phyloP scores from a whole-genome alignment of 2,329 filamentous ascomycete species.

The Aureobasidium namibiae region DNA sequence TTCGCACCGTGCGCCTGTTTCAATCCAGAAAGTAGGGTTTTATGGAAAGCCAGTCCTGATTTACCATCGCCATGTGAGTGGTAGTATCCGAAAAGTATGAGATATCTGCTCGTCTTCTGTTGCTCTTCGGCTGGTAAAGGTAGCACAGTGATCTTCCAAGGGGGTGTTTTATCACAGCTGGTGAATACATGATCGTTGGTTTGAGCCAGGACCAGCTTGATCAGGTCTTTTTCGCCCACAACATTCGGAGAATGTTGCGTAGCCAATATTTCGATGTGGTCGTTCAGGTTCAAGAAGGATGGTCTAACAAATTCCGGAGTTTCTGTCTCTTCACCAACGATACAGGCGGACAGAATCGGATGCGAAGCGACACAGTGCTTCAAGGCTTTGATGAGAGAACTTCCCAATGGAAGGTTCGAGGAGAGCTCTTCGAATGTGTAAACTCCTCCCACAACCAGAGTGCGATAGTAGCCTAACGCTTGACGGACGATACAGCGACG shows the following conservation, averaged over 20 bases:
- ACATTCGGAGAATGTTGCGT: neutral
- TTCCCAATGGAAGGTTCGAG: constrained; percentile 7
- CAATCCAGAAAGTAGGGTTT: constrained; percentile 28
- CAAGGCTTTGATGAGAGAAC: constrained; percentile 26
- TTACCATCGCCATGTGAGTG: constrained; percentile 39
- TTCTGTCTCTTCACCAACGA: constrained; percentile 31
- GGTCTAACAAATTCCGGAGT: constrained; percentile 28
- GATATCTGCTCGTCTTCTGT: constrained; percentile 18
- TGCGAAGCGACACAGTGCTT: constrained; percentile 32
- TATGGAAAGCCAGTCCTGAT: constrained; percentile 36
- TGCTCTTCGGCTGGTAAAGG: constrained; percentile 17
- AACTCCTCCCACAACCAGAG: constrained; percentile 30
- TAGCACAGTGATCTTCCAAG: constrained; percentile 37
- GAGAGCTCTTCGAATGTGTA: constrained; percentile 21
- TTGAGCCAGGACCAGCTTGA: neutral
- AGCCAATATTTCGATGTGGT: constrained; percentile 32
- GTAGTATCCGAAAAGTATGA: constrained; percentile 36
- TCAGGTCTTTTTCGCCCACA: neutral
- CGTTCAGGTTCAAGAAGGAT: constrained; percentile 27
- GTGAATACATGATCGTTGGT: constrained; percentile 16
- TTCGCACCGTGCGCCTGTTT: neutral
- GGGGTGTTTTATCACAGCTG: constrained; percentile 24
- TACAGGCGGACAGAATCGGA: constrained; percentile 30
- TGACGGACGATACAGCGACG: constrained; percentile 35
- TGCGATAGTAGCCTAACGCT: constrained; percentile 33